Evolutionary conservation across 176 grass and related monocot species (phyloP), one percentile per base, ranked within the genome.

Genomic region (Saccharum spontaneum): DNA sequence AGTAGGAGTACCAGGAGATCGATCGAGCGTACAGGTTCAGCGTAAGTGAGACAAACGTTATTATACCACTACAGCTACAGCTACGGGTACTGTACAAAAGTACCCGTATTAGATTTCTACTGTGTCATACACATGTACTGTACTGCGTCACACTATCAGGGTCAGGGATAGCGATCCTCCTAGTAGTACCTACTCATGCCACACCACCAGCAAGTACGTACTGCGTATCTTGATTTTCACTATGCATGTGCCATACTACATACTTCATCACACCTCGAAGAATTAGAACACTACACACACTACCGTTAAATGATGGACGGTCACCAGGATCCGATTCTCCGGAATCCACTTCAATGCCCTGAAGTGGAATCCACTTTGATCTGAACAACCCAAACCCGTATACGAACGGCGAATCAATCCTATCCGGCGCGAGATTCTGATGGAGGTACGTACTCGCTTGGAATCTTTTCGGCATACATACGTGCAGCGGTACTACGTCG

Each of bases 291-390:
- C 2, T n/a, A 59, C 2, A n/a, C 18, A 10, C 7, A 14, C 39
- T 57, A 71, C 55, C 37, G 65, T 33, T 84, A 50, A 74, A 79
- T 79, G 76, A 73, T 79, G 57, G 26, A 78, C 50, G 68, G 76
- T 30, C 7, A 70, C 54, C 36, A 69, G 75, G 78, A 50, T 57
- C 34, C 79, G 71, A 82, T 82, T 69, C 76, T 64, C n/a, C 54
- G n/a, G 80, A 63, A 64, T 64, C 28, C 54, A 71, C 79, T 87
- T 65, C 54, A 78, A 55, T 88, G 67, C 11, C 65, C 50, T 50
- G 6, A 73, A 40, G 39, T 49, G 16, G 33, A 61, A 60, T 77
- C 73, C 73, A 83, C 49, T 78, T 77, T 30, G 68, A 69, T 69
- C 67, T 73, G 20, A 57, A 7, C 20, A 61, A 61, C 57, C 57